Percentiles rank a stretch among this genome's conserved stretches.
These are phyloP conservation scores for Neurospora cerealis DNA, from an alignment of 495 filamentous ascomycete species.

Conservation along the genomic window DNA sequence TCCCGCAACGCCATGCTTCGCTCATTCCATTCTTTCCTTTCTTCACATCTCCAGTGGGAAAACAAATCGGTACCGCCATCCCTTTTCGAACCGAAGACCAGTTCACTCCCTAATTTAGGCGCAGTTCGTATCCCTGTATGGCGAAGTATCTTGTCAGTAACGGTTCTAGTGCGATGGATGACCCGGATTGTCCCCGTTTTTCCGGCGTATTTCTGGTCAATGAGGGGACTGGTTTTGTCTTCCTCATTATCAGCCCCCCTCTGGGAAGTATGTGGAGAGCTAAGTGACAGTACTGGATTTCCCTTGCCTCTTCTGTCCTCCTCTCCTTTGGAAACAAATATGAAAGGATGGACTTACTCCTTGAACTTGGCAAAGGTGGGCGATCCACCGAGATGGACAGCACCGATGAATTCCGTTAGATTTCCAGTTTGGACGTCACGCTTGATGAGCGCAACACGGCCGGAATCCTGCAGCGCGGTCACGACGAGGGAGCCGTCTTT, in stretches of 20 bases:
- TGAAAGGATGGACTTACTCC: constrained; percentile 23
- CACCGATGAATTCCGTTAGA: constrained; percentile 41
- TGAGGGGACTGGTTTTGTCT: background rate
- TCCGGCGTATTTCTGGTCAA: background rate
- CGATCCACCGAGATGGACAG: constrained; percentile 37
- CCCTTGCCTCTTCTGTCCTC: background rate
- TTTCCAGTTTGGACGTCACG: constrained; percentile 46
- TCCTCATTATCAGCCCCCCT: background rate
- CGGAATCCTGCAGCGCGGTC: constrained; percentile 50
- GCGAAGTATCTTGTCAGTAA: background rate
- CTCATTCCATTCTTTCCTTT: background rate
- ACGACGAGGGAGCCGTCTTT: constrained; percentile 49
- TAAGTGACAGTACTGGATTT: background rate
- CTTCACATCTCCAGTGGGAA: background rate
- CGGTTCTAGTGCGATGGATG: background rate
- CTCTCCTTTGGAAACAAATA: background rate
- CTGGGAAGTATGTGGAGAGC: background rate
- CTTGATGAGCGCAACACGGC: constrained; percentile 49
- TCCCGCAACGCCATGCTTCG: background rate
- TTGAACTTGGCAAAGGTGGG: constrained; percentile 54
- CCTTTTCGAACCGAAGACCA: background rate
- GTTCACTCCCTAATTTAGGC: background rate
- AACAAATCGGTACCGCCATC: background rate
- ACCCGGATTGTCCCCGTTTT: background rate
- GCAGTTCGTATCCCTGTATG: background rate